A percentile compares a stretch with the other conserved stretches of the same genome.
Conservation (phyloP, 2,329 filamentous ascomycete species). For the Penicillium hordei region DNA sequence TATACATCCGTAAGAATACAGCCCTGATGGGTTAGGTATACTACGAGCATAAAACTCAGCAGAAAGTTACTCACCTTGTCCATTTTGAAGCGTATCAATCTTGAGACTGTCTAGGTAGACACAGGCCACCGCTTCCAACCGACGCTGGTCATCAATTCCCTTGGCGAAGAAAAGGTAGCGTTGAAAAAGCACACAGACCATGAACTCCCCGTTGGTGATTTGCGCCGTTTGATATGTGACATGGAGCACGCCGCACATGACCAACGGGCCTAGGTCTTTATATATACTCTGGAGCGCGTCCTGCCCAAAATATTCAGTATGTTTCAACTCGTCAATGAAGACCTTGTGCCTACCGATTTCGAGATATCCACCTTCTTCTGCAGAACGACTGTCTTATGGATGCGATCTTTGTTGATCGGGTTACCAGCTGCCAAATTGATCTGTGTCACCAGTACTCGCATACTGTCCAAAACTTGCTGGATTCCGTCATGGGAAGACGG, state of each 20-base stretch:
- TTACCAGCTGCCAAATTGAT: slow-evolving; percentile 86
- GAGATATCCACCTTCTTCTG: slow-evolving; percentile 78
- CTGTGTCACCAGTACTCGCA: slow-evolving; percentile 72
- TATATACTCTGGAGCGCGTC: slow-evolving; percentile 56
- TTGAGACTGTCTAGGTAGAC: slow-evolving; percentile 57
- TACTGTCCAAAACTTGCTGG: slow-evolving; percentile 66
- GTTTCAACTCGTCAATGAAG: neutral
- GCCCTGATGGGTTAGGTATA: slow-evolving; percentile 52
- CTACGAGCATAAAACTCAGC: neutral
- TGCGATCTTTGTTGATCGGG: slow-evolving; percentile 63
- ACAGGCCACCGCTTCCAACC: slow-evolving; percentile 73
- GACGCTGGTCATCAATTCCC: slow-evolving; percentile 61
- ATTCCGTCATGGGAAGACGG: slow-evolving; percentile 79
- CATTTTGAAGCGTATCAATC: slow-evolving; percentile 37
- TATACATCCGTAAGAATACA: slow-evolving; percentile 82
- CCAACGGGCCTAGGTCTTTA: slow-evolving; percentile 75
- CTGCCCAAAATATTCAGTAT: slow-evolving; percentile 22
- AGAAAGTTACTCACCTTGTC: slow-evolving; percentile 35
- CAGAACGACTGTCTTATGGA: slow-evolving; percentile 81
- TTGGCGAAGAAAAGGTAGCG: slow-evolving; percentile 75
- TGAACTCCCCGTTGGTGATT: slow-evolving; percentile 72
- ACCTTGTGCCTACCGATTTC: slow-evolving; percentile 58
- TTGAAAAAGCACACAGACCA: slow-evolving; percentile 81
- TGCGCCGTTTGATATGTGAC: slow-evolving; percentile 75
- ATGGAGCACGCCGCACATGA: slow-evolving; percentile 79